Evolutionary conservation across 257 asterid genomes (phyloP), one percentile per base, ranked within the genome.

Genomic region (Marsdenia floribunda): DNA sequence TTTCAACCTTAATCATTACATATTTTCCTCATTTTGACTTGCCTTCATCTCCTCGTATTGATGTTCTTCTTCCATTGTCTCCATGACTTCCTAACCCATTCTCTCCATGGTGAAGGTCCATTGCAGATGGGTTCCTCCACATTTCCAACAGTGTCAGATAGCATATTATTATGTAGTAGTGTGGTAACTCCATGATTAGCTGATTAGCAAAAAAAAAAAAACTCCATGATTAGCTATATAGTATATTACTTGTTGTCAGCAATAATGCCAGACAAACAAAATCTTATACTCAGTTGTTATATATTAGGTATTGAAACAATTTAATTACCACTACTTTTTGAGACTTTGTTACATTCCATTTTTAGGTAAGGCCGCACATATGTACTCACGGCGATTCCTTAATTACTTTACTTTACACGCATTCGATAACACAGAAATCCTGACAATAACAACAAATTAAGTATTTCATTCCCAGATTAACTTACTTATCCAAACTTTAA

Each of bases 401-500:
- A 42, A 57, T 60, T 16, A 10, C 50, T 60, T 60, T 73, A 55
- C 58, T 40, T 29, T 8, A 12, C 16, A 57, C n/a, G 40, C 4
- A 4, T 42, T 67, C 11, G 29, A 21, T 35, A 26, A 59, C 7
- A 24, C 69, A 73, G 29, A 42, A 42, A 59, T 73, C 58, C 46
- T 72, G 57, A 12, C 19, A n/a, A 33, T 10, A 57, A 35, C 59
- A 57, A 35, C 59, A 24, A 58, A 24, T 18, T 19, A 26, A 54
- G 59, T 54, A 14, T 55, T 37, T 37, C 15, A 52, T 49, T 70
- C 47, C 49, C 61, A 68, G 55, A 68, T 42, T 42, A n/a, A 42
- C 55, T 14, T 53, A 75, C 7, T 58, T 58, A 49, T 47, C 76
- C 75, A 71, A 49, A 40, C 60, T 7, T 37, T 49, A 71, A 61